These are phyloP conservation scores for Oemleria cerasiformis DNA, from an alignment of 306 rosid genomes.

Conservation along the genomic window DNA sequence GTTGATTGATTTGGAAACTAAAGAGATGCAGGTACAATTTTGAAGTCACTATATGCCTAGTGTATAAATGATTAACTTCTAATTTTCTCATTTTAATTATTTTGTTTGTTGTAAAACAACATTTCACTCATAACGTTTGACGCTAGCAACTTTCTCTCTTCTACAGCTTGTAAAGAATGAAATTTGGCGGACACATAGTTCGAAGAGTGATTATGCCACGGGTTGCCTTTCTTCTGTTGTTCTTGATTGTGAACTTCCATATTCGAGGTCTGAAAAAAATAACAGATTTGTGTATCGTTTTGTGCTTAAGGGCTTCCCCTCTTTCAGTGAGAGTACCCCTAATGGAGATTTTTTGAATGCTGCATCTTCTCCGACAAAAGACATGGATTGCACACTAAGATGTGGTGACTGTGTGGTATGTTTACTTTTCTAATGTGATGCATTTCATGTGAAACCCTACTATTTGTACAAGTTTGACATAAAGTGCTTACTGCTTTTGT, in stretches of 20 bases:
- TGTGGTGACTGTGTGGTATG: constrained; percentile 89
- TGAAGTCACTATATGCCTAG: constrained; percentile 15
- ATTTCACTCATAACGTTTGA: not conserved
- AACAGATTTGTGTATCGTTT: constrained; percentile 63
- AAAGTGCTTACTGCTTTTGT: not conserved
- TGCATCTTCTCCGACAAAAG: constrained; percentile 35
- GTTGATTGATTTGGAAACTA: constrained; percentile 91
- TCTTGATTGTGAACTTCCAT: constrained; percentile 57
- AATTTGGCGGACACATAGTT: constrained; percentile 57
- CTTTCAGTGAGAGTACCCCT: constrained; percentile 31
- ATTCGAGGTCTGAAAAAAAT: constrained; percentile 43
- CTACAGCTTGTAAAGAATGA: constrained; percentile 62
- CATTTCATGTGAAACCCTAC: not conserved
- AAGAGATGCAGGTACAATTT: constrained; percentile 63
- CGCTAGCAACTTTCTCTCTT: not conserved
- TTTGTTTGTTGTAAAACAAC: no score
- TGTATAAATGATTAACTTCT: constrained; percentile 18
- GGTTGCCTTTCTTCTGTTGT: constrained; percentile 65
- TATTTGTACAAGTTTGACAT: not conserved
- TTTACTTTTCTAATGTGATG: constrained; percentile 5
- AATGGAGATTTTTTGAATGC: constrained; percentile 30
- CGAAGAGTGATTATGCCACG: constrained; percentile 34
- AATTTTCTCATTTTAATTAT: not conserved
- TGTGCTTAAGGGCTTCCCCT: constrained; percentile 38
- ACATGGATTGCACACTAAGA: constrained; percentile 52